phyloP scores from a whole-genome alignment of 1,284 basidiomycete genomes.

The Melampsora americana region DNA sequence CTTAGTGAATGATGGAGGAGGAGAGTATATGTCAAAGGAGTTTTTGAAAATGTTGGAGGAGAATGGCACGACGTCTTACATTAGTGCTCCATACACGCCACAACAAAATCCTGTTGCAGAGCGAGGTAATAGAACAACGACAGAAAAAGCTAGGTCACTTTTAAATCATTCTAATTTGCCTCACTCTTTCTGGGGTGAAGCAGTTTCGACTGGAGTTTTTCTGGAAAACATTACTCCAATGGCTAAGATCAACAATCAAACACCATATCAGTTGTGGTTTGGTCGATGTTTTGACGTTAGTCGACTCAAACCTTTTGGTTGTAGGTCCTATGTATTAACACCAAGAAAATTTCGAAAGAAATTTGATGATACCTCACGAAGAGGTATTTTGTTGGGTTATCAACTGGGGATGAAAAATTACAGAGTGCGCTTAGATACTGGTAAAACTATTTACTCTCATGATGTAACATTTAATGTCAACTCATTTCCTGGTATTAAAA shows the following conservation, averaged over 20 bases:
- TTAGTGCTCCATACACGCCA: too few species aligned
- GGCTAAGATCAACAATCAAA: neutral
- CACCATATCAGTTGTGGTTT: neutral
- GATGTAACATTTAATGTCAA: constrained; percentile 3
- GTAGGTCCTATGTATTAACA: neutral
- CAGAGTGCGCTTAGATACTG: neutral
- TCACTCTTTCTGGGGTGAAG: too few species aligned
- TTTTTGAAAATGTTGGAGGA: too few species aligned
- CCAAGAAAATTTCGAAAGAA: neutral
- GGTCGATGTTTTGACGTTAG: neutral
- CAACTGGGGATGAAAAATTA: constrained; percentile 14
- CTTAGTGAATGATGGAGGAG: too few species aligned
- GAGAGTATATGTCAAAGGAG: too few species aligned
- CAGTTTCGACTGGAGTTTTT: neutral
- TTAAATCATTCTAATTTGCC: neutral
- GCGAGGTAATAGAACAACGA: neutral
- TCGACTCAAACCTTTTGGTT: constrained; percentile 18
- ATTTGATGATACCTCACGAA: constrained; percentile 6
- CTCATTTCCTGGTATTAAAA: too few species aligned
- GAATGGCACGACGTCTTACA: too few species aligned
- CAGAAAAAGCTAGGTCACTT: neutral
- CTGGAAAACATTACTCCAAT: constrained; percentile 19
- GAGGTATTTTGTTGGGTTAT: constrained; percentile 16
- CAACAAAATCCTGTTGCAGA: too few species aligned
- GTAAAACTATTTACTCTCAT: too few species aligned